Conservation (phyloP, 371 early-diverging fungal species). For the Rhizopus stolonifer region DNA sequence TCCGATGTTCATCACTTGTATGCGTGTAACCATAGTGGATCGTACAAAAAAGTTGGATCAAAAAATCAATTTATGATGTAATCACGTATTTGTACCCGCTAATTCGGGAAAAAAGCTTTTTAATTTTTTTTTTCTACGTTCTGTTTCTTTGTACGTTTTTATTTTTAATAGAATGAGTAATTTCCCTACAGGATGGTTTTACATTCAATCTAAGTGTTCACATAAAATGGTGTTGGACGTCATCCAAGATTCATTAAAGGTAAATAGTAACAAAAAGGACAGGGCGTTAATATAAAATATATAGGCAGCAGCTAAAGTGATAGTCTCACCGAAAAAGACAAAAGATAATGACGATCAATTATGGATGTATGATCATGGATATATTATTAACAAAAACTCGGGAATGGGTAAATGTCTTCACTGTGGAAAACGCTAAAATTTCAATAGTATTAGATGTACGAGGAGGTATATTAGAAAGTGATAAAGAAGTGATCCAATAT, state of each 20-base stretch:
- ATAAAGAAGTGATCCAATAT: slow-evolving; percentile 49
- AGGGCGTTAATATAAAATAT: not conserved
- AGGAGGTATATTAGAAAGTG: slow-evolving; percentile 34
- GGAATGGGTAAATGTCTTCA: slow-evolving; percentile 35
- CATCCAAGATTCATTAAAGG: slow-evolving; percentile 40
- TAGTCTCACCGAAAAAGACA: slow-evolving; percentile 41
- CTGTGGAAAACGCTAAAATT: not conserved
- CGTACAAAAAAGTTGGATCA: too few relatives aligned
- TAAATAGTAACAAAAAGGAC: slow-evolving; percentile 5
- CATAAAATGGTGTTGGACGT: slow-evolving; percentile 53
- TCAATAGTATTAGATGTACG: slow-evolving; percentile 42
- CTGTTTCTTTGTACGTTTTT: not conserved
- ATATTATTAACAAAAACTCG: slow-evolving; percentile 25
- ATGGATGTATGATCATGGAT: slow-evolving; percentile 27
- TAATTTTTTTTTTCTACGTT: not conserved
- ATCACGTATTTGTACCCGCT: not conserved
- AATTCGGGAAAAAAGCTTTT: not conserved
- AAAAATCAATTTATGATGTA: slow-evolving; percentile 1
- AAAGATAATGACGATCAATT: slow-evolving; percentile 37
- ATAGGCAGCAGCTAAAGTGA: slow-evolving; percentile 40
- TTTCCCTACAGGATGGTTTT: slow-evolving; percentile 53
- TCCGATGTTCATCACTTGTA: too few relatives aligned
- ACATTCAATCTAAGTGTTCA: slow-evolving; percentile 41
- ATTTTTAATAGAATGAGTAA: slow-evolving; percentile 30
- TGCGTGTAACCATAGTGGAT: too few relatives aligned